Evolutionary conservation across 139 green algal species (phyloP).

Genomic region (Ettlia oleoabundans): DNA sequence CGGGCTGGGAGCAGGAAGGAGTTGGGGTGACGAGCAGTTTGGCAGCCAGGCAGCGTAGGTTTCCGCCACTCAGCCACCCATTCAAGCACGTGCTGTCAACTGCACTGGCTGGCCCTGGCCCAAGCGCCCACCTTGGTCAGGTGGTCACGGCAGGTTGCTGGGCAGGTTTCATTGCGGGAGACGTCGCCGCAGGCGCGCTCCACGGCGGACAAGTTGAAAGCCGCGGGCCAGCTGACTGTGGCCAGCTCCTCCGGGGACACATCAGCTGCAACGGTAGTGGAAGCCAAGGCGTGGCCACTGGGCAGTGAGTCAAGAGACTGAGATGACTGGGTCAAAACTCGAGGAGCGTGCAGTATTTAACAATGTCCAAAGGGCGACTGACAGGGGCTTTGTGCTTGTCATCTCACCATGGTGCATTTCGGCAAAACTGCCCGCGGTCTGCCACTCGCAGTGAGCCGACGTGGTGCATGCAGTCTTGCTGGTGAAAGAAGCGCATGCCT

Average conservation of each 20-base stretch:
- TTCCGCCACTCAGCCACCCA: neutral
- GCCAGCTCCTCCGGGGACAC: neutral
- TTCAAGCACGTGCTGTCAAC: too few relatives aligned
- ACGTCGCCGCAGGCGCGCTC: neutral
- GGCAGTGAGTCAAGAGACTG: too few relatives aligned
- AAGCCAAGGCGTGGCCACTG: too few relatives aligned
- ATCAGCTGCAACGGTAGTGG: neutral
- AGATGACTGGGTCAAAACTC: too few relatives aligned
- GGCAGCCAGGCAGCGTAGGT: neutral
- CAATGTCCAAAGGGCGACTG: too few relatives aligned
- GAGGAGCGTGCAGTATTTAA: too few relatives aligned
- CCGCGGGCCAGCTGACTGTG: neutral
- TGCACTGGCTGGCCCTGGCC: neutral
- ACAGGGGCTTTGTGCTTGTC: too few relatives aligned
- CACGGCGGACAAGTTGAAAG: neutral
- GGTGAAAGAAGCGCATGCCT: neutral
- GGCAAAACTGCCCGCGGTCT: neutral
- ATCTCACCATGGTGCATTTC: too few relatives aligned
- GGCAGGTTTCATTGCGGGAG: neutral
- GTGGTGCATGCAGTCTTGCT: neutral
- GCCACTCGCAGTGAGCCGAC: neutral
- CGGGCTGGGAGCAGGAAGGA: too few relatives aligned
- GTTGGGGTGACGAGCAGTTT: neutral
- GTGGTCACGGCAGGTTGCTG: neutral
- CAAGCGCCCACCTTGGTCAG: neutral